These are phyloP conservation scores for Calonectria pauciramosa DNA, from an alignment of 2,329 filamentous ascomycete species.

Conservation along the genomic window DNA sequence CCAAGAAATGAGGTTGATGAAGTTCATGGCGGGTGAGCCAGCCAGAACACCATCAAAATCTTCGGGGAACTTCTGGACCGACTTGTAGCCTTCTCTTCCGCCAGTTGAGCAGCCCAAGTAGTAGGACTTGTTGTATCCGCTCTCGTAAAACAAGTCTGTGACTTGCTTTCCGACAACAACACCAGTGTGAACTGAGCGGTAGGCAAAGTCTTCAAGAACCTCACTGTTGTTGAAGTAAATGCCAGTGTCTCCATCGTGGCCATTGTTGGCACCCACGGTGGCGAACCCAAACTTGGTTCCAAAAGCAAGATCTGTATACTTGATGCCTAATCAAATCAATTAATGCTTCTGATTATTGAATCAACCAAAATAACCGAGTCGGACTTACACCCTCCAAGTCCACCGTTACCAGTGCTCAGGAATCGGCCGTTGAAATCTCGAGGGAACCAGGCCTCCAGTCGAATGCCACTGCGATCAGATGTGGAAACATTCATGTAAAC, in stretches of 20 bases:
- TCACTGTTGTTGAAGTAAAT: slow-evolving; percentile 32
- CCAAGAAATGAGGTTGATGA: slow-evolving; percentile 53
- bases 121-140: slow-evolving; percentile 59
- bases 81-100: slow-evolving; percentile 69
- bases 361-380: too few species aligned
- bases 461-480: not conserved
- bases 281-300: not conserved
- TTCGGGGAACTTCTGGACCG: slow-evolving; percentile 65
- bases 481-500: slow-evolving; percentile 1
- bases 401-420: not conserved
- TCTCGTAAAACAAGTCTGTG: slow-evolving; percentile 55
- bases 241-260: not conserved
- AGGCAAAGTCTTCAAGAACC: slow-evolving; percentile 49
- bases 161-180: slow-evolving; percentile 8
- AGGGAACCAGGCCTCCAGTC: not conserved
- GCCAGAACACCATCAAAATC: slow-evolving; percentile 67
- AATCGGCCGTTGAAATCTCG: not conserved
- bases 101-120: slow-evolving; percentile 72
- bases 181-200: slow-evolving; percentile 38
- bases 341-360: not conserved
- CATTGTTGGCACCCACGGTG: not conserved
- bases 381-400: not conserved
- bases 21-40: slow-evolving; percentile 62
- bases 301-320: not conserved
- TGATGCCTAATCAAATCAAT: not conserved